Percentiles rank a stretch among this genome's conserved stretches.
Evolutionary conservation across 768 basidiomycete species (phyloP).

Genomic region (Trametes cubensis): DNA sequence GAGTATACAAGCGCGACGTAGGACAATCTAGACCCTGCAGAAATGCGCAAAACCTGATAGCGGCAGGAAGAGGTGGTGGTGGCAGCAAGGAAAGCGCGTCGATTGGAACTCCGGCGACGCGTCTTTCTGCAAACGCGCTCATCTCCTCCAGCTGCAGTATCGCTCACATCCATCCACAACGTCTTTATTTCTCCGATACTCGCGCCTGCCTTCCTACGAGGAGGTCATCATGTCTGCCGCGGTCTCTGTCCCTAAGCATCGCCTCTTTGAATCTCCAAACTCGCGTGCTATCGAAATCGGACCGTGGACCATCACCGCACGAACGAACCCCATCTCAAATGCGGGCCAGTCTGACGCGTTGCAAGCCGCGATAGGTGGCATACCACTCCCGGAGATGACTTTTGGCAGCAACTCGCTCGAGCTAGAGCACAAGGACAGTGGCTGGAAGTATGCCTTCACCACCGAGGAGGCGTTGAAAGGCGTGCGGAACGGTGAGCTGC

Average conservation of each 20-base stretch:
- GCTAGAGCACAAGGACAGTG: slow-evolving; percentile 64
- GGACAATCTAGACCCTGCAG: too few relatives aligned
- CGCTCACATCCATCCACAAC: slow-evolving; percentile 13
- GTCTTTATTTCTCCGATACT: not conserved
- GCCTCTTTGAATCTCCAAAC: slow-evolving; percentile 68
- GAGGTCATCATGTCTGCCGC: slow-evolving; percentile 44
- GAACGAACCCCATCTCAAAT: slow-evolving; percentile 79
- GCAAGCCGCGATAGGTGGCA: slow-evolving; percentile 56
- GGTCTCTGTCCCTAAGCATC: slow-evolving; percentile 59
- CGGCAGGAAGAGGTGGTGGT: not conserved
- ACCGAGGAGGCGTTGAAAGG: slow-evolving; percentile 64
- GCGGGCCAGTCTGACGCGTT: slow-evolving; percentile 73
- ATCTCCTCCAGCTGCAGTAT: not conserved
- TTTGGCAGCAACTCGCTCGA: slow-evolving; percentile 83
- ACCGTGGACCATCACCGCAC: slow-evolving; percentile 70
- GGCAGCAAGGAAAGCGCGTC: slow-evolving; percentile 8
- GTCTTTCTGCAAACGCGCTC: slow-evolving; percentile 11
- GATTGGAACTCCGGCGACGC: slow-evolving; percentile 27
- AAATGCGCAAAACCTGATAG: too few relatives aligned
- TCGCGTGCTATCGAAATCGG: slow-evolving; percentile 67
- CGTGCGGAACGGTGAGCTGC: slow-evolving; percentile 79
- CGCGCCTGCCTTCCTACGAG: slow-evolving; percentile 17
- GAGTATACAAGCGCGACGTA: too few relatives aligned
- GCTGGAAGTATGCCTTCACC: slow-evolving; percentile 68
- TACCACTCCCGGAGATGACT: slow-evolving; percentile 96